Conservation (phyloP, 441 rosid species). For the Euphorbia schlechtendalii region DNA sequence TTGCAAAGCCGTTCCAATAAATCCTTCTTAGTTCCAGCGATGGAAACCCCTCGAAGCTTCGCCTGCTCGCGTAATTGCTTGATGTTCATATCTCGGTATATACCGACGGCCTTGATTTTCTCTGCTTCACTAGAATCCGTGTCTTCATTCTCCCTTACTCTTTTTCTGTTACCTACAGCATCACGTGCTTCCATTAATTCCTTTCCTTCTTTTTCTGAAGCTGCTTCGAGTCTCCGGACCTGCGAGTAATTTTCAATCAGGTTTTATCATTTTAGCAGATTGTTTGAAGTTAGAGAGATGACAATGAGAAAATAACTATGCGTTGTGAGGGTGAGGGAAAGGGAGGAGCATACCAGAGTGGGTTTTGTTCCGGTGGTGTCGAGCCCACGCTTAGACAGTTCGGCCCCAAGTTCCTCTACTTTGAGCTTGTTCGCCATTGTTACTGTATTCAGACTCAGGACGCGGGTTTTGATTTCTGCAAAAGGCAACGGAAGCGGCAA, state of each 20-base stretch:
- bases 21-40: slow-evolving; percentile 53
- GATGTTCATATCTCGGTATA: slow-evolving; percentile 44
- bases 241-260: slow-evolving; percentile 13
- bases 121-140: slow-evolving; percentile 25
- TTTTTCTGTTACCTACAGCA: slow-evolving; percentile 24
- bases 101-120: slow-evolving; percentile 39
- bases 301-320: not conserved
- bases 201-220: slow-evolving; percentile 32
- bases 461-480: not conserved
- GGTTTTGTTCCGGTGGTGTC: slow-evolving; percentile 43
- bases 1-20: slow-evolving; percentile 50
- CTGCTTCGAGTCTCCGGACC: slow-evolving; percentile 58
- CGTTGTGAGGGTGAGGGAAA: not conserved
- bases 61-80: slow-evolving; percentile 65
- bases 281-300: not conserved
- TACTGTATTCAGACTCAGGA: not conserved
- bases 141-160: slow-evolving; percentile 32
- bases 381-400: slow-evolving; percentile 59
- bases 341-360: slow-evolving; percentile 31
- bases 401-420: slow-evolving; percentile 57
- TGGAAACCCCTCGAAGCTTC: slow-evolving; percentile 36
- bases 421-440: slow-evolving; percentile 47
- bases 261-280: not conserved
- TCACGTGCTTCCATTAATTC: slow-evolving; percentile 15
- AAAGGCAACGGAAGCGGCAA: not conserved